A percentile compares a stretch with the other conserved stretches of the same genome.
These are phyloP conservation scores for Venturia nashicola DNA, from an alignment of 2,329 filamentous ascomycete species.

Conservation along the genomic window DNA sequence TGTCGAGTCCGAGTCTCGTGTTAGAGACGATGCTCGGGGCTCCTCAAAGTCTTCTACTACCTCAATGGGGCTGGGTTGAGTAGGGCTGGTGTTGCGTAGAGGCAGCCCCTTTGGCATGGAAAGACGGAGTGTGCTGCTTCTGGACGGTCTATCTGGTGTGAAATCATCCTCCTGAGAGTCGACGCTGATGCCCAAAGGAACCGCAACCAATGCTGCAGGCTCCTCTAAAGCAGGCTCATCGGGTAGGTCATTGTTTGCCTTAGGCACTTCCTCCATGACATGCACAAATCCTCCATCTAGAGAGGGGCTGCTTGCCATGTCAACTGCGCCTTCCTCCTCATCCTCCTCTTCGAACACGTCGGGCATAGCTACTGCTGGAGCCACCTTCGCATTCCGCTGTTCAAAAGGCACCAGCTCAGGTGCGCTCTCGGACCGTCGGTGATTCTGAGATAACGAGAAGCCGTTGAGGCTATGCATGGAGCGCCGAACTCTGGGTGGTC, in stretches of 20 bases:
- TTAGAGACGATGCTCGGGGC: conserved; percentile 34
- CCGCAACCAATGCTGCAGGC: background rate
- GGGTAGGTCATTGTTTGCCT: background rate
- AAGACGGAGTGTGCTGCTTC: background rate
- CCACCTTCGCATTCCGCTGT: conserved; percentile 31
- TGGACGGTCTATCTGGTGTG: conserved; percentile 13
- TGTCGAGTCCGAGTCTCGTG: conserved; percentile 38
- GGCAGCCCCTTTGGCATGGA: background rate
- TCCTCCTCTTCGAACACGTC: conserved; percentile 72
- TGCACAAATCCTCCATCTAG: conserved; percentile 33
- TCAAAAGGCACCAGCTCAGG: conserved; percentile 71
- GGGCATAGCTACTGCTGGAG: conserved; percentile 63
- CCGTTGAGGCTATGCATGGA: conserved; percentile 59
- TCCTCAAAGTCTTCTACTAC: conserved; percentile 36
- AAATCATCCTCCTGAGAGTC: background rate
- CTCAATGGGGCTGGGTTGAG: conserved; percentile 17
- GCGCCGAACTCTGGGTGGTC: conserved; percentile 28
- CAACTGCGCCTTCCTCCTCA: conserved; percentile 31
- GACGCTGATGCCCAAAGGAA: background rate
- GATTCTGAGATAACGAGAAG: conserved; percentile 53
- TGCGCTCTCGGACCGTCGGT: conserved; percentile 67
- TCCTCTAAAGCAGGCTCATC: background rate
- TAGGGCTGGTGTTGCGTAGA: background rate
- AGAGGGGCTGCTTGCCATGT: conserved; percentile 22
- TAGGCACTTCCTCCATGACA: conserved; percentile 18